Base-by-base conservation (phyloP, 129 eudicot species). In the Cynara cardunculus region DNA sequence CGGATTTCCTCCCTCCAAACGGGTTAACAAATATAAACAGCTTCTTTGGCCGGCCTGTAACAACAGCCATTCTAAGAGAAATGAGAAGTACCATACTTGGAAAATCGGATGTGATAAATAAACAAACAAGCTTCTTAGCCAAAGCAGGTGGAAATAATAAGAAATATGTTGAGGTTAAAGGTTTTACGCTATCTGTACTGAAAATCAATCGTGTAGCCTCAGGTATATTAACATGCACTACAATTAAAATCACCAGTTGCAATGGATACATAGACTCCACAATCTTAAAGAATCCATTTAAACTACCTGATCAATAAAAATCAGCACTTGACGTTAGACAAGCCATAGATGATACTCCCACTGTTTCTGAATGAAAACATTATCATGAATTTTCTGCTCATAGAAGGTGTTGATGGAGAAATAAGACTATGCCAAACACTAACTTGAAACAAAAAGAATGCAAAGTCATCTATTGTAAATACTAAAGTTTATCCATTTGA, bases 11-110 rank as follows among this genome's bases (percentile, higher is more conserved):
- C 68, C 99, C 99, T 75, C 99, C 97, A 78, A 76, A 92, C 0
- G 99, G 99, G 78, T 95, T 95, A 78, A 95, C 89, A 69, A 92
- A 88, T 77, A 95, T 64, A 84, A 95, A 89, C 31, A 95, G 83
- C 83, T 87, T 90, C 87, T 92, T 92, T 26, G 99, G 97, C 44
- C 99, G 85, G 74, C 90, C 99, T 95, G 87, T 64, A 53, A 5
- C 26, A 64, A 77, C 37, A 67, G 28, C 4, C n/a, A 74, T 39
- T 41, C 3, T 10, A 73, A 22, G 37, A 74, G 69, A 68, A 39
- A 74, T 68, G 49, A 67, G 35, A 74, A 46, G 61, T 73, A 44
- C 12, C 22, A 0, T 25, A 78, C 66, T 25, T 46, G 1, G 4
- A 78, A n/a, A 46, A 77, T 25, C 25, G 1, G 3, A 59, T 59